Evolutionary conservation across 768 basidiomycete species (phyloP), one percentile per base, ranked within the genome.

Genomic region (Tubosaeta sp.): DNA sequence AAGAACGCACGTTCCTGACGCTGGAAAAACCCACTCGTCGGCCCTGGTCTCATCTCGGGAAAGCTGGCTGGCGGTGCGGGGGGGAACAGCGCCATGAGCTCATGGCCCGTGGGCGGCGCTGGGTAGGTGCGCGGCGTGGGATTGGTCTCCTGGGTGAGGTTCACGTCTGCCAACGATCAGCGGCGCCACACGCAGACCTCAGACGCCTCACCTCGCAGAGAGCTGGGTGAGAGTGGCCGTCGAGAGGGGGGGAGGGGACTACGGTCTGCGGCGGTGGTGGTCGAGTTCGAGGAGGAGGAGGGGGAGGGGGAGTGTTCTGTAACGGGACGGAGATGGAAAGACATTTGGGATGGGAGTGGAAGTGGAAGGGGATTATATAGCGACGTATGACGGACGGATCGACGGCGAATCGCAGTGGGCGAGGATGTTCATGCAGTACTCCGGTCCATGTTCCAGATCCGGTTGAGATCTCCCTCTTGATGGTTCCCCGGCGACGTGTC

Each of bases 81-180:
- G 1, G 88, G 88, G 64, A 90, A 91, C 72, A 91, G 79, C 13
- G 85, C 85, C 88, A 91, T 91, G 59, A 91, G 78, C 58, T 91
- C 86, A 59, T 91, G 88, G 2, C 88, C 88, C 0, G 85, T 88
- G 5, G 86, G 84, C 1, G 88, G 88, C 1, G 85, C 80, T 16
- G 88, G 88, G 64, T 82, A 87, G 57, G 82, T 83, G 52, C 84
- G 74, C 3, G 77, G 70, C 4, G 71, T 65, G 53, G 75, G 71
- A 58, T 77, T 78, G 50, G 75, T 71, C 37, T 76, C 71, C 52
- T 80, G 78, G 0, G 78, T 72, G 45, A 87, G 76, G 64, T 87
- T 85, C 59, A 88, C 72, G 65, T 88, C 86, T 86, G 62, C 11
- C 58, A 37, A 34, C 11, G 54, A 43, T 67, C 44, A 67, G 58